phyloP scores from a whole-genome alignment of 257 asterid genomes.

The Lantana camara region DNA sequence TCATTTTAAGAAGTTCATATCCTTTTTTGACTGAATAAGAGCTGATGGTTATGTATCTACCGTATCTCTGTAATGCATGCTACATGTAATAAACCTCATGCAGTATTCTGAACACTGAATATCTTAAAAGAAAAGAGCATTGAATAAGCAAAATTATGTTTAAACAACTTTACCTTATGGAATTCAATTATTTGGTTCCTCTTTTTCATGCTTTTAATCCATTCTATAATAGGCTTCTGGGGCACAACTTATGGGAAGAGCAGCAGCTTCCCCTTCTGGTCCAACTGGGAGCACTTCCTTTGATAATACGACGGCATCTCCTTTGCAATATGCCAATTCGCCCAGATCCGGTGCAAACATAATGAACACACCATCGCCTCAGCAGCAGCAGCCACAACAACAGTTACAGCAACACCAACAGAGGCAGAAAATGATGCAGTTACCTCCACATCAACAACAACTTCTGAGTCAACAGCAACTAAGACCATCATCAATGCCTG shows the following conservation, averaged over 20 bases:
- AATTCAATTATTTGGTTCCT: slow-evolving; percentile 11
- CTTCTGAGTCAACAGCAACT: slow-evolving; percentile 80
- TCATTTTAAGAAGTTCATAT: slow-evolving; percentile 12
- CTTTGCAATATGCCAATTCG: slow-evolving; percentile 85
- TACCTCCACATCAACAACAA: slow-evolving; percentile 79
- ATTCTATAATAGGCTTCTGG: slow-evolving; percentile 68
- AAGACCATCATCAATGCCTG: slow-evolving; percentile 80
- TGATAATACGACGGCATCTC: slow-evolving; percentile 86
- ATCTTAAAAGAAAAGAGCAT: background rate
- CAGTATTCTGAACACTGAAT: slow-evolving; percentile 17
- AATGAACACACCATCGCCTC: slow-evolving; percentile 98
- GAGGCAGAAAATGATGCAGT: slow-evolving; percentile 91
- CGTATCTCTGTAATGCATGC: slow-evolving; percentile 4
- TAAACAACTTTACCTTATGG: slow-evolving; percentile 19
- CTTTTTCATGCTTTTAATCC: slow-evolving; percentile 19
- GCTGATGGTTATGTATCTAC: slow-evolving; percentile 2
- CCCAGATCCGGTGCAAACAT: slow-evolving; percentile 87
- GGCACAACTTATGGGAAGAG: slow-evolving; percentile 70
- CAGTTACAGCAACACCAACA: slow-evolving; percentile 64
- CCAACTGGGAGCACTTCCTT: slow-evolving; percentile 60
- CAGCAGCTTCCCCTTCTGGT: slow-evolving; percentile 90
- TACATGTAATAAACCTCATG: slow-evolving; percentile 5
- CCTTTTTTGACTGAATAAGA: background rate
- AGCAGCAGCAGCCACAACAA: slow-evolving; percentile 72
- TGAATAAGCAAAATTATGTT: slow-evolving; percentile 1